Conservation (phyloP, 2,329 filamentous ascomycete species). For the Coleophoma cylindrospora region DNA sequence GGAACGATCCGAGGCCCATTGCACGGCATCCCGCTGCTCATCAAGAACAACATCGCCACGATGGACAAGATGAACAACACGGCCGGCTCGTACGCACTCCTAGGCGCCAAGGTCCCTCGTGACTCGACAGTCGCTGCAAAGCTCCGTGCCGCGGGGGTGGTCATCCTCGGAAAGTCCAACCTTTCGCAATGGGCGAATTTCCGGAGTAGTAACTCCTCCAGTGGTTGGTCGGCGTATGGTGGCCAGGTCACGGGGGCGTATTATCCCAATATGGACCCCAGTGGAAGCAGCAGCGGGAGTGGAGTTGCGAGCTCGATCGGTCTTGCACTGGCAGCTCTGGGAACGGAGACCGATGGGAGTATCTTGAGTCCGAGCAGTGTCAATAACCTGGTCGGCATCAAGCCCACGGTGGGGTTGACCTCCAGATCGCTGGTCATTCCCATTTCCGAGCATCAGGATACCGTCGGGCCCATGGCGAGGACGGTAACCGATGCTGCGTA, state of each 20-base stretch:
- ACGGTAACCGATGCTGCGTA: conserved; percentile 62
- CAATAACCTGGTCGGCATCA: conserved; percentile 62
- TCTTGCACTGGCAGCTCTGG: conserved; percentile 52
- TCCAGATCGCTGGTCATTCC: conserved; percentile 60
- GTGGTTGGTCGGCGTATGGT: conserved; percentile 61
- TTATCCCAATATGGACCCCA: conserved; percentile 55
- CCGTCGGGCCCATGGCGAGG: conserved; percentile 57
- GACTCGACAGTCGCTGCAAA: conserved; percentile 19
- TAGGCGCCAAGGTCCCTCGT: conserved; percentile 15
- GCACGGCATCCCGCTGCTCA: conserved; percentile 54
- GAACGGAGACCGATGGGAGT: conserved; percentile 60
- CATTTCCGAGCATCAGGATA: conserved; percentile 59
- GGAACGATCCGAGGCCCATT: conserved; percentile 30
- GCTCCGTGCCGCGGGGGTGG: conserved; percentile 15
- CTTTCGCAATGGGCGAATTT: conserved; percentile 53
- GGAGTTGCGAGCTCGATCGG: conserved; percentile 55
- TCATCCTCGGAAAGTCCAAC: conserved; percentile 31
- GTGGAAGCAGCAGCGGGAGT: conserved; percentile 56
- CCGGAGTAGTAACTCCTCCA: conserved; percentile 48
- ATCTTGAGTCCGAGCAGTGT: conserved; percentile 48
- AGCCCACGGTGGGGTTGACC: conserved; percentile 59
- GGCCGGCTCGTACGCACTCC: conserved; percentile 17
- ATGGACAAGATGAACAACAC: conserved; percentile 48
- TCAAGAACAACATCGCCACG: conserved; percentile 60
- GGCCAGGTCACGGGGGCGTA: conserved; percentile 60